A percentile compares a stretch with the other conserved stretches of the same genome.
Conservation (phyloP, 441 rosid genomes). For the Gossypium davidsonii region DNA sequence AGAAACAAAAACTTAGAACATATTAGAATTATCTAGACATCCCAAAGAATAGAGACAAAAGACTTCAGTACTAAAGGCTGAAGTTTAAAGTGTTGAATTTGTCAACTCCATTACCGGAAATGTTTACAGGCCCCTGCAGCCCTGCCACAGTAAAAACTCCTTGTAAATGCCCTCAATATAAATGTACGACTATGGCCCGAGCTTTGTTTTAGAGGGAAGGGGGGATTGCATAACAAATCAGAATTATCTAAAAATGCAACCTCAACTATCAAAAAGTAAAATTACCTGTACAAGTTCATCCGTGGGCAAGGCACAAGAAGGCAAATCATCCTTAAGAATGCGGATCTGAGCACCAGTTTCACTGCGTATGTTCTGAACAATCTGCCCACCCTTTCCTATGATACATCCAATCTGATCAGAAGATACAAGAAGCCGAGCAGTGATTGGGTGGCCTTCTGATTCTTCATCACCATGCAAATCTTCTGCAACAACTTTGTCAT, state of each 20-base stretch:
- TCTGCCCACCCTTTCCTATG: conserved; percentile 94
- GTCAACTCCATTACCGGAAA: neutral
- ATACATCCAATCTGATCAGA: conserved; percentile 98
- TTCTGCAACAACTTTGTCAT: conserved; percentile 71
- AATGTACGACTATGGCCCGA: neutral
- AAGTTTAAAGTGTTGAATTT: neutral
- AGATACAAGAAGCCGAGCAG: conserved; percentile 80
- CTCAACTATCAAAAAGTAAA: neutral
- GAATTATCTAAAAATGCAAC: neutral
- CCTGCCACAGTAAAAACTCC: neutral
- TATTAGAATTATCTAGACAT: too few species aligned
- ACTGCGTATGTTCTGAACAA: conserved; percentile 73
- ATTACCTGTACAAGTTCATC: conserved; percentile 96
- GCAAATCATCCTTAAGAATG: conserved; percentile 80
- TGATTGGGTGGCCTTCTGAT: conserved; percentile 51
- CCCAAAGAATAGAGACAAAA: too few species aligned
- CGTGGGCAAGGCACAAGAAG: conserved; percentile 72
- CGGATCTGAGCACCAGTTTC: conserved; percentile 94
- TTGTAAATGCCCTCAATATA: neutral
- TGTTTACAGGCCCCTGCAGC: neutral
- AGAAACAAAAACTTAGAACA: neutral
- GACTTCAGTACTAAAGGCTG: neutral
- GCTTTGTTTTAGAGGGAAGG: neutral
- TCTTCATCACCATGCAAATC: conserved; percentile 58
- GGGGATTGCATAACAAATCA: neutral